Base-by-base conservation (phyloP, 176 grass and related monocot genomes). In the Triticum dicoccoides region DNA sequence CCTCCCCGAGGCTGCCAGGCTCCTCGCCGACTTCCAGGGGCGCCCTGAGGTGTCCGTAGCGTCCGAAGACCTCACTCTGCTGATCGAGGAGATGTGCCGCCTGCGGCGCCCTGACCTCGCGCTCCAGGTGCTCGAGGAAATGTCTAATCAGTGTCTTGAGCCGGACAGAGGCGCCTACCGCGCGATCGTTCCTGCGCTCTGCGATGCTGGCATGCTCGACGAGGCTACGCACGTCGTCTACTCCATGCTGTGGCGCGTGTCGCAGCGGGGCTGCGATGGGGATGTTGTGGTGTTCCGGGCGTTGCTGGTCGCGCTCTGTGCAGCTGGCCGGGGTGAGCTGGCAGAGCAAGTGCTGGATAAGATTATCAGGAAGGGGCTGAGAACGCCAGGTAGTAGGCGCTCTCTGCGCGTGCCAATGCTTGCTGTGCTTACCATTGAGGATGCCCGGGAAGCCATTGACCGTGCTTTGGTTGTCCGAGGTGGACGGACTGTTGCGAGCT, bases 151-250 rank as follows among this genome's bases (percentile, higher is more conserved):
- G 18, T 94, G 88, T 74, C 89, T 89, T 32, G 44, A 86, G 0
- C 89, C 89, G 11, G 92, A 91, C 0, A 90, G 90, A 13, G 82
- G 87, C 6, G 92, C 91, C 1, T 93, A 91, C 78, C 89, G 88
- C 17, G 66, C 61, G 6, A 91, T 98, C 38, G 83, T 95, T 29
- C 89, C 80, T 8, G 87, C 83, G 2, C 91, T 98, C 54, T 91
- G 91, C 41, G 86, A 95, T 0, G 91, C 87, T 54, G 81, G 89
- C 44, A 88, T 91, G 83, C 89, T 93, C n/a, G 89, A 95, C 25
- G 96, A 94, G 76, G 93, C 96, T 8, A 92, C 87, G 4, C 91
- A 95, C 37, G 80, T 98, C 32, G 73, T 95, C 61, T 92, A 93
- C 81, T 98, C 93, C 54, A 93, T 98, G 93, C 71, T 95, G 65